Evolutionary conservation across 257 asterid genomes (phyloP).

Genomic region (Rhazya stricta): DNA sequence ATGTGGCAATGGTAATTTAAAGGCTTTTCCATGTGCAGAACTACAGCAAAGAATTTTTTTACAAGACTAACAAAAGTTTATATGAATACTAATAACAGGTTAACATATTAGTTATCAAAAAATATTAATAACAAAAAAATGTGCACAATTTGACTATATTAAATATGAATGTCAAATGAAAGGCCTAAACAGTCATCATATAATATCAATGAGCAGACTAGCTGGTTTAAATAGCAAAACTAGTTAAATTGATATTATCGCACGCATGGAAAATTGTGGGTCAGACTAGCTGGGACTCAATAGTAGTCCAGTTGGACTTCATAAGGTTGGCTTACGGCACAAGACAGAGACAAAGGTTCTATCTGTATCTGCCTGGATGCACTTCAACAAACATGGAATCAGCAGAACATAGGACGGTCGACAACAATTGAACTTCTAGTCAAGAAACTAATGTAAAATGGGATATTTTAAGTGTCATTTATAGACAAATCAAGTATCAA

Average conservation of each 20-base stretch:
- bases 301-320: neutral
- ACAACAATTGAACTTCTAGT: neutral
- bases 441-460: neutral
- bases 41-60: slow-evolving; percentile 35
- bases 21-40: slow-evolving; percentile 56
- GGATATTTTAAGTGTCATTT: neutral
- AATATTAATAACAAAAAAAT: neutral
- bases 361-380: too few species aligned
- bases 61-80: neutral
- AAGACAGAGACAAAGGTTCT: neutral
- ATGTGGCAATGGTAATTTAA: slow-evolving; percentile 77
- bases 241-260: neutral
- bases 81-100: neutral
- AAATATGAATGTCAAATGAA: neutral
- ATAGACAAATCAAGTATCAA: neutral
- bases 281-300: neutral
- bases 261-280: neutral
- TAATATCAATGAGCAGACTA: neutral
- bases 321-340: neutral
- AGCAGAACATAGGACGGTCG: neutral
- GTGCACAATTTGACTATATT: neutral
- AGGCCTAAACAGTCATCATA: neutral
- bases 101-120: neutral
- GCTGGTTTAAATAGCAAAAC: neutral
- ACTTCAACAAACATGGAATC: neutral